Conservation (phyloP, 2,329 filamentous ascomycete species). For the Exophiala xenobiotica region DNA sequence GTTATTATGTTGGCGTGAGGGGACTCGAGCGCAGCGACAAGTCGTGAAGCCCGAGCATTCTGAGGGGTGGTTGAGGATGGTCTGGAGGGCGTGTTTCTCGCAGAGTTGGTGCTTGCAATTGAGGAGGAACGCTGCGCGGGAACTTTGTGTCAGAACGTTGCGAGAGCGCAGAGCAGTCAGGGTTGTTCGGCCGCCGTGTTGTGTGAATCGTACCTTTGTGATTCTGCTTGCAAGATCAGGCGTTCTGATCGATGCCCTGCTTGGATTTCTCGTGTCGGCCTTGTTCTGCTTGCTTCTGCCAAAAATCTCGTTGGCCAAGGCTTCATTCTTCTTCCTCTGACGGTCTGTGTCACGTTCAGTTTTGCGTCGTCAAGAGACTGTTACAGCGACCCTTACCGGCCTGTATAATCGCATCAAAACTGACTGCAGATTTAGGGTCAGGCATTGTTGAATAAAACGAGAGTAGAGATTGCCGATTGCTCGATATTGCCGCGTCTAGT, state of each 20-base stretch:
- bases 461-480: neutral
- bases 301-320: conserved; percentile 59
- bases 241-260: conserved; percentile 42
- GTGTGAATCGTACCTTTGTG: conserved; percentile 48
- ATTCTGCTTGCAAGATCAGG: conserved; percentile 59
- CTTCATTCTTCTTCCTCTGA: conserved; percentile 55
- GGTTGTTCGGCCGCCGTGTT: neutral
- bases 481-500: too few relatives aligned
- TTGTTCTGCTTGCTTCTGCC: conserved; percentile 53
- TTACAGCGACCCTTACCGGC: conserved; percentile 42
- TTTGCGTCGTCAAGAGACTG: neutral
- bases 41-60: conserved; percentile 37
- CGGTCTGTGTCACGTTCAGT: conserved; percentile 43
- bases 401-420: conserved; percentile 54
- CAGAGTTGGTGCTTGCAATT: conserved; percentile 24
- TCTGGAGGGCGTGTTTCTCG: conserved; percentile 26
- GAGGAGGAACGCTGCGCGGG: conserved; percentile 37
- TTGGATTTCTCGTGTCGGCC: conserved; percentile 37
- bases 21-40: conserved; percentile 29
- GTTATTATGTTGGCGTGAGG: conserved; percentile 36
- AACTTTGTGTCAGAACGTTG: conserved; percentile 20
- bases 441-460: conserved; percentile 35
- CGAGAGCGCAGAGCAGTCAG: too few relatives aligned
- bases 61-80: conserved; percentile 35
- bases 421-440: conserved; percentile 38